phyloP scores from a whole-genome alignment of 768 basidiomycete genomes.

The Hypholoma fasciculare region DNA sequence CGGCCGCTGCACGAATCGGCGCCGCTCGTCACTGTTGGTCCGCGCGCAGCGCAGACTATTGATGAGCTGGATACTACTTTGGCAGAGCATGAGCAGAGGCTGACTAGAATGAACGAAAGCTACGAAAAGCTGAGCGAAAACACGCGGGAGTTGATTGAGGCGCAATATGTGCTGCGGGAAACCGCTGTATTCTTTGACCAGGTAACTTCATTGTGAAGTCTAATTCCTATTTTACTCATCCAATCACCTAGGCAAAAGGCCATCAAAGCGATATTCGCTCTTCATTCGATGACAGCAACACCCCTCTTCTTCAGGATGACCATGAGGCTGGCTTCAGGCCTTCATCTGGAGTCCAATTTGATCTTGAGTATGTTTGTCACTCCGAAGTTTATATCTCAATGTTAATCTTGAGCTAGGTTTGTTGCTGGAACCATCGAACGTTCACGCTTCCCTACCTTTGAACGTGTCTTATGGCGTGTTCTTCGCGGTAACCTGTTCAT shows the following conservation, averaged over 20 bases:
- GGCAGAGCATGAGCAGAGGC: slow-evolving; percentile 80
- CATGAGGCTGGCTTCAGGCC: slow-evolving; percentile 62
- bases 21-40: slow-evolving; percentile 86
- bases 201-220: slow-evolving; percentile 36
- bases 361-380: slow-evolving; percentile 71
- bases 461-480: slow-evolving; percentile 97
- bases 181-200: slow-evolving; percentile 96
- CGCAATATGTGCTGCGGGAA: slow-evolving; percentile 90
- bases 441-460: slow-evolving; percentile 87
- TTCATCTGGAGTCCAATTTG: slow-evolving; percentile 59
- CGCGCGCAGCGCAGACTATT: slow-evolving; percentile 88
- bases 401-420: slow-evolving; percentile 54
- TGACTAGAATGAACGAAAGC: slow-evolving; percentile 89
- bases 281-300: slow-evolving; percentile 90
- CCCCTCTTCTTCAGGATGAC: slow-evolving; percentile 91
- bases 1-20: slow-evolving; percentile 86
- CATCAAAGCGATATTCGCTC: slow-evolving; percentile 79
- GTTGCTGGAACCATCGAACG: slow-evolving; percentile 97
- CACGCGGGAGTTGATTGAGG: slow-evolving; percentile 86
- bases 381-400: background rate
- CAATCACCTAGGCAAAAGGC: slow-evolving; percentile 61
- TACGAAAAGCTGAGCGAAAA: slow-evolving; percentile 88
- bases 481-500: slow-evolving; percentile 98
- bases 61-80: slow-evolving; percentile 92
- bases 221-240: slow-evolving; percentile 6